Evolutionary conservation across 805 yeast species (phyloP).

Genomic region (Lachancea dasiensis): DNA sequence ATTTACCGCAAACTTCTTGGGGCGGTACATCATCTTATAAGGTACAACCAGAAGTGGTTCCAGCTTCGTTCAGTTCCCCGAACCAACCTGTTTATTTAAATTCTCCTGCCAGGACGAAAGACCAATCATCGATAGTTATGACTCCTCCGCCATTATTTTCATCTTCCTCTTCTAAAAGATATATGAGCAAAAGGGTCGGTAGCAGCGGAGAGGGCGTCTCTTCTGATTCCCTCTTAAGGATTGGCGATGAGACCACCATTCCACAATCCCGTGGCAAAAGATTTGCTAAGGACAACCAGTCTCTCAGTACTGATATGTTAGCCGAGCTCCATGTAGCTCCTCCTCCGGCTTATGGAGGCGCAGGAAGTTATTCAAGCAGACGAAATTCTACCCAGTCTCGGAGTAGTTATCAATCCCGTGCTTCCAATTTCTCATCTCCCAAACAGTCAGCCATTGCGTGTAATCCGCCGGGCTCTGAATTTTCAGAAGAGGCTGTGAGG

Average conservation of each 20-base stretch:
- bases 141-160: conserved; percentile 10
- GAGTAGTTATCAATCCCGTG: conserved; percentile 1
- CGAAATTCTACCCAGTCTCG: conserved; percentile 5
- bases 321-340: conserved; percentile 3
- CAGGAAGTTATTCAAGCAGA: conserved; percentile 1
- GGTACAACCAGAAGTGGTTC: background rate
- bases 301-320: conserved; percentile 1
- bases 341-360: conserved; percentile 2
- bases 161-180: conserved; percentile 4
- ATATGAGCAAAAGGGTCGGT: background rate
- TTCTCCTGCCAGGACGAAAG: conserved; percentile 1
- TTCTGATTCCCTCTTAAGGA: background rate
- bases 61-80: conserved; percentile 2
- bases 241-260: background rate
- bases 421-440: conserved; percentile 1
- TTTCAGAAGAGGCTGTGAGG: background rate
- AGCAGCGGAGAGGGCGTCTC: background rate
- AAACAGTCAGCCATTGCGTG: background rate
- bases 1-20: conserved; percentile 2
- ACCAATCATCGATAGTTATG: background rate
- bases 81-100: background rate
- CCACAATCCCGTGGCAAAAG: background rate
- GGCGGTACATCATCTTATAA: background rate
- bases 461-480: background rate
- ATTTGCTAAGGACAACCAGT: background rate